Base-by-base conservation (phyloP, 768 basidiomycete species). In the Dioszegia hungarica region DNA sequence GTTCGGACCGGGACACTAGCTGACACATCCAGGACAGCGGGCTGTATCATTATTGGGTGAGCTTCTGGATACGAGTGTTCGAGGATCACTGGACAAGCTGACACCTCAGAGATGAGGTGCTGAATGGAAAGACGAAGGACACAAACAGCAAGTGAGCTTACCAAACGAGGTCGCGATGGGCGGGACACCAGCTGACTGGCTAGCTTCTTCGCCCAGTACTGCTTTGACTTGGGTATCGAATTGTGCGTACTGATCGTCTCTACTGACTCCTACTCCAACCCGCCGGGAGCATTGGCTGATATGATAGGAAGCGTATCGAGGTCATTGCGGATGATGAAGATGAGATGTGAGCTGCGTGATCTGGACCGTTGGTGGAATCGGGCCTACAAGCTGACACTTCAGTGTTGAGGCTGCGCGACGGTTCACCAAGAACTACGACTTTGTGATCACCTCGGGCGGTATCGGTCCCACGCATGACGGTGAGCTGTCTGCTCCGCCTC, bases 401-500 rank as follows among this genome's bases (percentile, higher is more conserved):
- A 92, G 90, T 58, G 80, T 88, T 56, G 89, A 94, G 70, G 91
- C 93, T 5, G 89, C 88, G 33, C 79, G 83, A 59, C 80, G 90
- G 19, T 84, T 98, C 82, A 86, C 87, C 36, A 77, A 80, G 34
- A 82, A 82, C 43, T 93, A 91, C 73, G 93, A 95, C 74, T 85
- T 92, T 65, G 91, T 95, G 27, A 81, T 97, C 51, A 93, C 90
- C 0, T 86, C 85, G 12, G 92, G 93, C 1, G 92, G 93, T 0
- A 90, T 95, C 53, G 90, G 90, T 0, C 89, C 90, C 2, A 93
- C 90, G 12, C 89, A 91, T 68, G 90, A 90, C 68, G 89, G 89
- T 88, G 61, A 54, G 81, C 73, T 17, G 12, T 4, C 11, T 47
- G 52, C n/a, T 19, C 46, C 15, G 22, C 17, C 34, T 22, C n/a